Percentiles rank a stretch among this genome's conserved stretches.
These are phyloP conservation scores for Panus rudis DNA, from an alignment of 768 basidiomycete species.

Conservation along the genomic window DNA sequence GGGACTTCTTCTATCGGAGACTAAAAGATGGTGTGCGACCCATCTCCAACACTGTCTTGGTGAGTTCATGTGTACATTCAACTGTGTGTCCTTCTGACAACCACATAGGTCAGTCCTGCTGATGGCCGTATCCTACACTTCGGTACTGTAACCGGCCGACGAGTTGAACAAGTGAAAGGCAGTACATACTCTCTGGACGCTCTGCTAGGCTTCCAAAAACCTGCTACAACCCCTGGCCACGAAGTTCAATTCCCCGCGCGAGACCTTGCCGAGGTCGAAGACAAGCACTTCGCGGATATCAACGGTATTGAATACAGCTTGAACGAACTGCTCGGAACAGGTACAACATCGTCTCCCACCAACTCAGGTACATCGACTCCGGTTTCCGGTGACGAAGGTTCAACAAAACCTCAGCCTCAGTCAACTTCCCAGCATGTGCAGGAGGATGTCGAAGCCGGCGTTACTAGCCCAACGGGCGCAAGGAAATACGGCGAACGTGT, in stretches of 20 bases:
- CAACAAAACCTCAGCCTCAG: too few relatives aligned
- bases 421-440: conserved; percentile 12
- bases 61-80: conserved; percentile 25
- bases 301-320: conserved; percentile 96
- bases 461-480: conserved; percentile 20
- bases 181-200: conserved; percentile 95
- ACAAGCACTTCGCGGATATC: conserved; percentile 90
- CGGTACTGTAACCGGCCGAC: conserved; percentile 69
- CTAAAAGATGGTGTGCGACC: conserved; percentile 79
- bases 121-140: conserved; percentile 92
- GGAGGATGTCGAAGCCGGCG: conserved; percentile 12
- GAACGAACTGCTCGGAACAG: conserved; percentile 74
- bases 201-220: conserved; percentile 69
- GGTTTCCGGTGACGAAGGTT: background rate
- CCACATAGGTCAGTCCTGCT: conserved; percentile 77
- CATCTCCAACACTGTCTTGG: conserved; percentile 68
- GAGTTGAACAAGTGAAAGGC: conserved; percentile 96
- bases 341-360: conserved; percentile 31
- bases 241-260: conserved; percentile 36
- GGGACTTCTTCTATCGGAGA: conserved; percentile 91
- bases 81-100: background rate
- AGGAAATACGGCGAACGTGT: conserved; percentile 60
- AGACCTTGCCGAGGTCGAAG: conserved; percentile 62
- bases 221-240: conserved; percentile 34
- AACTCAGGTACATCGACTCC: conserved; percentile 33